Evolutionary conservation across 345 rosid genomes (phyloP), one percentile per base, ranked within the genome.

Genomic region (Microthlaspi erraticum): DNA sequence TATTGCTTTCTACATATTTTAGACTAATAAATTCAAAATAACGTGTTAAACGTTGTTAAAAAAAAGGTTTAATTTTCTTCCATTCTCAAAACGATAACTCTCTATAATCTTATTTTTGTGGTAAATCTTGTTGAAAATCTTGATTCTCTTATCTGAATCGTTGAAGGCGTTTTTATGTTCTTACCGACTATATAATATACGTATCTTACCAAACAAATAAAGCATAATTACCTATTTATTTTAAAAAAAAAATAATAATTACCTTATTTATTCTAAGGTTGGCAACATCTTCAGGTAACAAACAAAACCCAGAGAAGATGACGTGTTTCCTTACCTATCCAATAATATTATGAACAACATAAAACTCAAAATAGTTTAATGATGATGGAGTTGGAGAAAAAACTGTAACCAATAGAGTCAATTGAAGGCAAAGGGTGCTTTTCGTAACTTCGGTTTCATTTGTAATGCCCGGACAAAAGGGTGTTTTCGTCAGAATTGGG

Each of bases 311-410:
- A 44, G 64, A 63, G 49, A 65, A 0, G 29, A 32, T 73, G 72
- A 58, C 77, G 66, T 57, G 72, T 66, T n/a, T 4, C 18, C 39
- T 49, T 46, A 57, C 71, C 60, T 4, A 65, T 31, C 77, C 60
- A 66, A 73, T 66, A 57, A n/a, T 57, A 46, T 10, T 10, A 6
- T 53, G 8, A 46, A 33, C 10, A 42, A 13, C 1, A 51, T 9
- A 4, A 49, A 23, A 50, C 43, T 41, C n/a, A 13, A 13, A 16
- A 60, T 20, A 13, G 44, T 36, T 14, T n/a, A 64, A 54, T 36
- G 6, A 59, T 14, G 33, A 73, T 50, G 61, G 44, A 49, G 55
- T 41, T 6, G 48, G 48, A 20, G 49, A n/a, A 33, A 10, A 62
- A 66, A 14, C 61, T 8, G 23, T 7, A 68, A 31, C 73, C 68